Evolutionary conservation across 2,329 filamentous ascomycete species (phyloP).

Genomic region (Monosporascus ibericus): DNA sequence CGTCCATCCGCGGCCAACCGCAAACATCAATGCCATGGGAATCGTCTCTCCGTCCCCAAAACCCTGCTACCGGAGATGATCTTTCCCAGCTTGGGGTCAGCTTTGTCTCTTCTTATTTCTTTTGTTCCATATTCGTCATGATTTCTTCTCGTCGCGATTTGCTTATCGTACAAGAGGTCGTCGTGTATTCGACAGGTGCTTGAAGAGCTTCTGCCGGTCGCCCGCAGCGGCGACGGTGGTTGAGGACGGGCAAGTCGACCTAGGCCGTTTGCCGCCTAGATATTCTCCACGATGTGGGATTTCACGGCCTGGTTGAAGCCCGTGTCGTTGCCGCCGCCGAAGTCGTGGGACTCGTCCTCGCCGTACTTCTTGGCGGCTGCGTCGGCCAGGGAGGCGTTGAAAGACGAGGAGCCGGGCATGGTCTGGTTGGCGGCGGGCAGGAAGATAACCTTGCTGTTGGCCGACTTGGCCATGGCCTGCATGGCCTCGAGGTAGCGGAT

Average conservation of each 20-base stretch:
- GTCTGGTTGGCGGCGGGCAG: conserved; percentile 61
- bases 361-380: conserved; percentile 28
- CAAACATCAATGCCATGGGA: too few species aligned
- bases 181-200: not conserved
- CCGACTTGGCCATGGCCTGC: conserved; percentile 96
- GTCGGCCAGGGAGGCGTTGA: conserved; percentile 38
- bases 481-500: conserved; percentile 97
- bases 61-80: not conserved
- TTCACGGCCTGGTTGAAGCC: conserved; percentile 79
- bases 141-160: not conserved
- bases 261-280: conserved; percentile 43
- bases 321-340: conserved; percentile 41
- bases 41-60: too few species aligned
- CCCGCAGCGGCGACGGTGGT: too few species aligned
- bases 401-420: conserved; percentile 36
- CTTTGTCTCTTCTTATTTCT: not conserved
- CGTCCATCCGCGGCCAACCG: not conserved
- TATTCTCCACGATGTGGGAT: conserved; percentile 76
- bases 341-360: conserved; percentile 41
- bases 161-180: not conserved
- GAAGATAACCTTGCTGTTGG: conserved; percentile 85
- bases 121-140: not conserved
- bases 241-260: too few species aligned
- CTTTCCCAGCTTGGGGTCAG: too few species aligned
- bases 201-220: not conserved